Evolutionary conservation across 1,284 basidiomycete genomes (phyloP).

Genomic region (Sporisorium graminicola): DNA sequence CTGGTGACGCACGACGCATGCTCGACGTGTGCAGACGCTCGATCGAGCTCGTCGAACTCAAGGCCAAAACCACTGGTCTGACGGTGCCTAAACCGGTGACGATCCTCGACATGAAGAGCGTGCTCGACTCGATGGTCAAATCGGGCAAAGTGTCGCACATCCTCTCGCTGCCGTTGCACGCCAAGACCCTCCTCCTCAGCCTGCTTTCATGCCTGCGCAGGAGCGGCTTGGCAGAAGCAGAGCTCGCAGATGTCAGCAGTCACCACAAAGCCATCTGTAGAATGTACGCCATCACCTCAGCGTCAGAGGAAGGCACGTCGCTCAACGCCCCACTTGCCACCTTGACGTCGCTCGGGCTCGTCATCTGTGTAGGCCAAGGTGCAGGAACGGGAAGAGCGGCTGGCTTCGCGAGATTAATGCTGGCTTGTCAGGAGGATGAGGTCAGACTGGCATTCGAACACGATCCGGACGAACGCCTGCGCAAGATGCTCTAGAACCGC

Average conservation of each 20-base stretch:
- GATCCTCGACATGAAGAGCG: slow-evolving; percentile 81
- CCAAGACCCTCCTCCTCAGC: slow-evolving; percentile 74
- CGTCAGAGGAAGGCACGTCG: slow-evolving; percentile 1
- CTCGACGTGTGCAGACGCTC: slow-evolving; percentile 85
- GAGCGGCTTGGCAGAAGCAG: slow-evolving; percentile 87
- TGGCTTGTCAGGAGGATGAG: slow-evolving; percentile 65
- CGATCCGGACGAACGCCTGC: slow-evolving; percentile 50
- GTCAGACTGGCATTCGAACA: slow-evolving; percentile 59
- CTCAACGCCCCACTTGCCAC: slow-evolving; percentile 51
- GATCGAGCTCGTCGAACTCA: slow-evolving; percentile 58
- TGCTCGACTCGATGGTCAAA: slow-evolving; percentile 90
- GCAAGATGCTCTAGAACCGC: slow-evolving; percentile 50
- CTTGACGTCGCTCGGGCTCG: slow-evolving; percentile 56
- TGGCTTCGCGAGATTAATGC: slow-evolving; percentile 54
- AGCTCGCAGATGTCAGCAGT: slow-evolving; percentile 79
- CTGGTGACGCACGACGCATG: slow-evolving; percentile 92
- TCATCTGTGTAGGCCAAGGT: slow-evolving; percentile 63
- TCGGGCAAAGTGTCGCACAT: slow-evolving; percentile 78
- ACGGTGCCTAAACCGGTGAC: slow-evolving; percentile 74
- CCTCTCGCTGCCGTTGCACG: slow-evolving; percentile 56
- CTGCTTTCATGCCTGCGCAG: slow-evolving; percentile 84
- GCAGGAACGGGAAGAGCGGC: slow-evolving; percentile 59
- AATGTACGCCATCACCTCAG: slow-evolving; percentile 42
- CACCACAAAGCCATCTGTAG: slow-evolving; percentile 58
- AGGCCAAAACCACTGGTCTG: slow-evolving; percentile 55